These are phyloP conservation scores for Pythium sp. DNA, from an alignment of 352 stramenopile genomes.

Conservation along the genomic window DNA sequence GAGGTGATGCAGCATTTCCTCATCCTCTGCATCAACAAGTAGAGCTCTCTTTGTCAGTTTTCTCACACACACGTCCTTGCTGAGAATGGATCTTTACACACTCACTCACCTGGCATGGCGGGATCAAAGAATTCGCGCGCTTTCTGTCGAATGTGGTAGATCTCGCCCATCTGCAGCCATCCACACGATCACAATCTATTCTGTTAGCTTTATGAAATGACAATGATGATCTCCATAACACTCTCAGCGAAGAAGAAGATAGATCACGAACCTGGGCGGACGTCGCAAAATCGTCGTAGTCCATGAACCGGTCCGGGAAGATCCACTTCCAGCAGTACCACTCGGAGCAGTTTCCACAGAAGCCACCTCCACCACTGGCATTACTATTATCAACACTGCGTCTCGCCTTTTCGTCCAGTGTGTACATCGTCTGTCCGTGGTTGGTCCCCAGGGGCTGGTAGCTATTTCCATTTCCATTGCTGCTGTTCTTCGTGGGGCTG, in stretches of 20 bases:
- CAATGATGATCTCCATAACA: too few relatives aligned
- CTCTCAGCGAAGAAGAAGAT: too few relatives aligned
- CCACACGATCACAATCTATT: too few relatives aligned
- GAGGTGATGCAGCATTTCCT: constrained; percentile 61
- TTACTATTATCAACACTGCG: constrained; percentile 2
- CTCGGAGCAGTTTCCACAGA: constrained; percentile 26
- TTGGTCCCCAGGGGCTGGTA: constrained; percentile 3
- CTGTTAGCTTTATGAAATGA: too few relatives aligned
- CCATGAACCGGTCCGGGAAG: constrained; percentile 46
- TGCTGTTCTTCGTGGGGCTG: constrained; percentile 9
- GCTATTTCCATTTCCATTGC: background rate
- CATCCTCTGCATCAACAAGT: constrained; percentile 33
- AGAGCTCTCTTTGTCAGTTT: background rate
- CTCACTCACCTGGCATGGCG: constrained; percentile 25
- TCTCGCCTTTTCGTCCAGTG: constrained; percentile 1
- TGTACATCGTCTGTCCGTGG: constrained; percentile 5
- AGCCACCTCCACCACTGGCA: constrained; percentile 13
- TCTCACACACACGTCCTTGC: background rate
- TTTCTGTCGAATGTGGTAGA: constrained; percentile 56
- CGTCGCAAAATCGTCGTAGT: constrained; percentile 68
- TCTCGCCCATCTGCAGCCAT: constrained; percentile 41
- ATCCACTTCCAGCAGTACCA: constrained; percentile 67
- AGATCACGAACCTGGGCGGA: constrained; percentile 36
- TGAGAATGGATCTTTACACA: background rate
- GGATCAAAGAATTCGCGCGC: constrained; percentile 59